Conservation (phyloP, 2,329 filamentous ascomycete genomes). For the Aspergillus sergii region DNA sequence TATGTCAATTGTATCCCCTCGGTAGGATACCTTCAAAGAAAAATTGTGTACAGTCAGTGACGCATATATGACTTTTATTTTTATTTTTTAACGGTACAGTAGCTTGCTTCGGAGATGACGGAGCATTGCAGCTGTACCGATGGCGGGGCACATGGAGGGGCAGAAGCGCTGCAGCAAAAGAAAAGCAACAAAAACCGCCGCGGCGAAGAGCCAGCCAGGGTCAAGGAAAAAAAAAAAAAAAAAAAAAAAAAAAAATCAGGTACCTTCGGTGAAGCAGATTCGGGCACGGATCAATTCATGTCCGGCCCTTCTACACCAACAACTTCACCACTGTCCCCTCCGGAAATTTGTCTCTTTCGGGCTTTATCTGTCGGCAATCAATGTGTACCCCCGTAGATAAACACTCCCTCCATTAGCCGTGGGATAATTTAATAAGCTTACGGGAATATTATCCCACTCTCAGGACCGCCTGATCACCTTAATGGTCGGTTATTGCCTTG, state of each 20-base stretch:
- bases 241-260: constrained; percentile 11
- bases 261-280: constrained; percentile 21
- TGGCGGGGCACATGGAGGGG: constrained; percentile 27
- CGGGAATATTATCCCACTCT: constrained; percentile 7
- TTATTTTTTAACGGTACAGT: not conserved
- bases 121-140: constrained; percentile 10
- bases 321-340: constrained; percentile 6
- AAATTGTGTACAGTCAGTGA: not conserved
- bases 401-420: not conserved
- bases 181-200: not conserved
- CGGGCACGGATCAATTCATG: constrained; percentile 6
- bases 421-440: constrained; percentile 5
- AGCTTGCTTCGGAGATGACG: constrained; percentile 14
- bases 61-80: not conserved
- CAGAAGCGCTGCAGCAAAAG: constrained; percentile 1
- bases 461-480: not conserved
- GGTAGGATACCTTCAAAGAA: not conserved
- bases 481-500: constrained; percentile 22
- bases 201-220: not conserved
- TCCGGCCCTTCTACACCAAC: constrained; percentile 1
- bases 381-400: not conserved
- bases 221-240: not conserved
- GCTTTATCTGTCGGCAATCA: constrained; percentile 1
- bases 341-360: constrained; percentile 14
- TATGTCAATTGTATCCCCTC: not conserved